phyloP scores from a whole-genome alignment of 108 stramenopile genomes.

The Cyclotella cryptica region DNA sequence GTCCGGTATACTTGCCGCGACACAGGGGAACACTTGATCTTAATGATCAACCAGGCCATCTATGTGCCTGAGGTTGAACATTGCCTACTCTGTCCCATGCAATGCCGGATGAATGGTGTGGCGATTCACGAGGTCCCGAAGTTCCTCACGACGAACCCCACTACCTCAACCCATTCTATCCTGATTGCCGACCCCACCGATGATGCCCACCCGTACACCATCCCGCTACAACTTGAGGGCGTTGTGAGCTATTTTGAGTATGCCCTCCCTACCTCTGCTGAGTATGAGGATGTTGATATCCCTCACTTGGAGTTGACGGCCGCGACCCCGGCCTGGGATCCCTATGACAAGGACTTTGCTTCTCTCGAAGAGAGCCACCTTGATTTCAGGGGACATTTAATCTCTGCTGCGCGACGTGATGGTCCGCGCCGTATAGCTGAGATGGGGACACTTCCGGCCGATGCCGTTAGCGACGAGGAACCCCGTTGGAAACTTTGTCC shows the following conservation, averaged over 20 bases:
- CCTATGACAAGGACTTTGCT: not conserved
- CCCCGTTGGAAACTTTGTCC: too few species aligned
- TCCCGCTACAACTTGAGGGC: conserved; percentile 11
- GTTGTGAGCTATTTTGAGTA: not conserved
- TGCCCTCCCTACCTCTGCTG: not conserved
- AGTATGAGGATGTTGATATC: not conserved
- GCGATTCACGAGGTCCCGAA: conserved; percentile 27
- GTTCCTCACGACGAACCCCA: conserved; percentile 17
- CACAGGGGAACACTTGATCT: conserved; percentile 1
- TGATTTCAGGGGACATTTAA: not conserved
- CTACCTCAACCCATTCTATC: conserved; percentile 20
- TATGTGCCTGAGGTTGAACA: conserved; percentile 17
- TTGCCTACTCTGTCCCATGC: conserved; percentile 32
- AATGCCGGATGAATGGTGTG: conserved; percentile 26
- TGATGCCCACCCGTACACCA: not conserved
- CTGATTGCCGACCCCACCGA: not conserved
- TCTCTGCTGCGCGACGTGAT: too few species aligned
- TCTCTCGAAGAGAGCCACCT: not conserved
- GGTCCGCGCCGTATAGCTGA: too few species aligned
- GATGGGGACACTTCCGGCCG: too few species aligned
- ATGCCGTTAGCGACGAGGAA: too few species aligned
- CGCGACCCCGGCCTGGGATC: not conserved
- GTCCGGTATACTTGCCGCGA: not conserved
- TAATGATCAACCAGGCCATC: conserved; percentile 14
- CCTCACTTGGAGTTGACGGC: not conserved